These are phyloP conservation scores for Penicillium decumbens DNA, from an alignment of 2,329 filamentous ascomycete genomes.

Conservation along the genomic window DNA sequence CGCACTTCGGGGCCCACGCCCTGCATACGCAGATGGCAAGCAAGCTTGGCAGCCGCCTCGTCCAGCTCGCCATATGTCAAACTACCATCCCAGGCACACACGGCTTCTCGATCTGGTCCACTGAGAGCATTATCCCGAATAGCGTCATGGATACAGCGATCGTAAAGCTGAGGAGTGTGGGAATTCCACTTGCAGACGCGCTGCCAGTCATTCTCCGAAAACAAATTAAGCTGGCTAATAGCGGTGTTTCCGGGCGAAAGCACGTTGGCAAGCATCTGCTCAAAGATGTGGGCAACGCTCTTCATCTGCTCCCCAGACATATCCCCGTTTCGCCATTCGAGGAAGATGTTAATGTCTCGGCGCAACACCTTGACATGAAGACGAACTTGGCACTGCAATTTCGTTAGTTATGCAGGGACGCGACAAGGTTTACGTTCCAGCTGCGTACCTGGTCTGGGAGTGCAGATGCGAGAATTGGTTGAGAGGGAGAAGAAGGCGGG, in stretches of 20 bases:
- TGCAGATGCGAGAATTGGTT: slow-evolving; percentile 25
- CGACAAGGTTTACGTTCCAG: neutral
- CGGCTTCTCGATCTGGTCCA: slow-evolving; percentile 30
- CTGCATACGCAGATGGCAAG: slow-evolving; percentile 36
- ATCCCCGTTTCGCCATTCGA: slow-evolving; percentile 39
- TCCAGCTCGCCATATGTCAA: slow-evolving; percentile 39
- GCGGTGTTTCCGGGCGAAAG: slow-evolving; percentile 41
- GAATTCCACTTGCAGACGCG: slow-evolving; percentile 54
- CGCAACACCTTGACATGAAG: slow-evolving; percentile 35
- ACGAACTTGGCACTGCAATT: slow-evolving; percentile 32
- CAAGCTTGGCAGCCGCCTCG: slow-evolving; percentile 34
- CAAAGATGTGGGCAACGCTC: slow-evolving; percentile 52
- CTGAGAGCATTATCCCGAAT: slow-evolving; percentile 38
- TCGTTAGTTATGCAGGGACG: neutral
- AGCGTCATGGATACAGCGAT: slow-evolving; percentile 38
- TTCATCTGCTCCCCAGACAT: slow-evolving; percentile 37
- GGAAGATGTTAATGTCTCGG: slow-evolving; percentile 34
- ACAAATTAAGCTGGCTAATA: slow-evolving; percentile 50
- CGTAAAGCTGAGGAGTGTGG: slow-evolving; percentile 38
- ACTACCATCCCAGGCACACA: slow-evolving; percentile 40
- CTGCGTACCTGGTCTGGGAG: slow-evolving; percentile 34
- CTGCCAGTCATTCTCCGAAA: slow-evolving; percentile 53
- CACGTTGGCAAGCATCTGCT: slow-evolving; percentile 49
- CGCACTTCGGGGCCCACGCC: slow-evolving; percentile 39
- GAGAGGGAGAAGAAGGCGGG: slow-evolving; percentile 15